phyloP scores from a whole-genome alignment of 1,284 basidiomycete species.

The Ganoderma lingzhi region DNA sequence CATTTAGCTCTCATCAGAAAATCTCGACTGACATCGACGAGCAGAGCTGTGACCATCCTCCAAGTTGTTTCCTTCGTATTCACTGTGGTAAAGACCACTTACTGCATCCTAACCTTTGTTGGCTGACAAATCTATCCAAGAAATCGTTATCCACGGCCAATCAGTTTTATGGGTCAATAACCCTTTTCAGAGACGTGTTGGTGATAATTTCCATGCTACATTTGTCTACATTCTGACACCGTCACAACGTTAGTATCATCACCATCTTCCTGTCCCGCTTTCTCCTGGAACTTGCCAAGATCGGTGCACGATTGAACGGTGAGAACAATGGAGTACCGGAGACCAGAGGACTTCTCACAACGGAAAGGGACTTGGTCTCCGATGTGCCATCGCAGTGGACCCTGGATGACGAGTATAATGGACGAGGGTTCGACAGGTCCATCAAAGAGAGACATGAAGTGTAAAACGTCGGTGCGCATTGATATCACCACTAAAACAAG shows the following conservation, averaged over 20 bases:
- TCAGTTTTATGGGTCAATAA: no score
- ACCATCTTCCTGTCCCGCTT: background rate
- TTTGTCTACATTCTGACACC: background rate
- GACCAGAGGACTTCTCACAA: background rate
- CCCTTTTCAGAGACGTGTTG: background rate
- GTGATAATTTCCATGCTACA: background rate
- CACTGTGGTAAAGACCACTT: no score
- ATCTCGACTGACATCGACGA: background rate
- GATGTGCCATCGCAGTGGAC: background rate
- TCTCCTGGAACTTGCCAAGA: background rate
- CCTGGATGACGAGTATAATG: conserved; percentile 1
- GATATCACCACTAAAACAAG: no score
- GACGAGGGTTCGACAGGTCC: background rate
- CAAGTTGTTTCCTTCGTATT: no score
- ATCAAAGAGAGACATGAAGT: background rate
- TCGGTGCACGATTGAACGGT: no score
- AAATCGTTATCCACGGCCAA: no score
- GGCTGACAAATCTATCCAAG: no score
- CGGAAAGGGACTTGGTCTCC: background rate
- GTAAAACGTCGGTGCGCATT: background rate
- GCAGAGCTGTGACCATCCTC: background rate
- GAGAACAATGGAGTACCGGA: no score
- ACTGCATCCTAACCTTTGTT: no score
- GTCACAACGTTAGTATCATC: background rate
- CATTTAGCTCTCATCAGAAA: background rate